Base-by-base conservation (phyloP, 164 flowering plant species). In the grape (Vitis vinifera) region DNA sequence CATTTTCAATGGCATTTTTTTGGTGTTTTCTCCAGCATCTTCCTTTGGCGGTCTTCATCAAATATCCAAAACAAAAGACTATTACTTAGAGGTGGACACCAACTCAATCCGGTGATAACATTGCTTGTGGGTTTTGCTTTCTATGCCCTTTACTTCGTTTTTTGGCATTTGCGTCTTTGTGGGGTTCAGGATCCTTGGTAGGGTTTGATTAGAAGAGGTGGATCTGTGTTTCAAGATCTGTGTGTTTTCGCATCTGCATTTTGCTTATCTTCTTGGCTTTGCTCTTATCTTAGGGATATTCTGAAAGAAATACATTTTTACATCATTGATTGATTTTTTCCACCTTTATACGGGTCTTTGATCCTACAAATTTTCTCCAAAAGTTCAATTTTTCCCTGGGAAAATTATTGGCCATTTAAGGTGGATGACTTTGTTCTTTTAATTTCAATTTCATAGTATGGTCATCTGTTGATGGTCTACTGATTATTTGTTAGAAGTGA, bases 81-180 rank as follows among this genome's bases (percentile, higher is more conserved):
- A 23, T 23, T 2, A 23, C 27, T 23, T 23, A 23, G 27, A 23
- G 27, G 27, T 23, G 27, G 27, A 23, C 27, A 23, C 2, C 2
- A 23, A 23, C 27, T 23, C 27, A 23, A 23, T 23, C 27, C 27
- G 2, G 27, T 23, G 2, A 23, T 23, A 23, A 23, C 27, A 23
- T 23, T 23, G 27, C 27, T 23, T 23, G 72, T 80, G 84, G 82
- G 74, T 76, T 68, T 77, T 58, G 56, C n/a, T 62, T 66, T 48
- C 73, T 77, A 48, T 66, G 49, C 63, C 48, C 47, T 65, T 65
- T 74, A 7, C 29, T 71, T 78, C 67, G 74, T 71, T 62, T 73
- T 80, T 69, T 77, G 51, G 79, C 81, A 51, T 77, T 70, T 83
- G 81, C 76, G 79, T 71, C 65, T 65, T 80, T 74, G 76, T 72